These are phyloP conservation scores for Diplodia mutila DNA, from an alignment of 2,329 filamentous ascomycete genomes.

Conservation along the genomic window DNA sequence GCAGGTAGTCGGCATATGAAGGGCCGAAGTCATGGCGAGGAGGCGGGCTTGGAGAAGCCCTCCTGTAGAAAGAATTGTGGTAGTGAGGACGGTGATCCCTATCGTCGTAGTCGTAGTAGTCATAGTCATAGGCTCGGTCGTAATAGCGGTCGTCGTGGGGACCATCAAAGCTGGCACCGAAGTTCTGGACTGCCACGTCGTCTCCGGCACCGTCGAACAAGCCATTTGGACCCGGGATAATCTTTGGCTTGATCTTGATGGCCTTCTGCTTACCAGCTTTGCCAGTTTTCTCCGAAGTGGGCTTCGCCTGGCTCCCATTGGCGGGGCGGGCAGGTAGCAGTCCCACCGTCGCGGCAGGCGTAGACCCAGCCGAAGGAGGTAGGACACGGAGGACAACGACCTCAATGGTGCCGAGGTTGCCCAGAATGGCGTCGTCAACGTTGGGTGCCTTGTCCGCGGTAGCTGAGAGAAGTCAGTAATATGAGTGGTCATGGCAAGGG, in stretches of 20 bases:
- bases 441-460: constrained; percentile 43
- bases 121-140: not conserved
- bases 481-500: not conserved
- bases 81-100: not conserved
- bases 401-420: constrained; percentile 53
- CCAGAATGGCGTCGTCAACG: constrained; percentile 34
- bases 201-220: constrained; percentile 2
- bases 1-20: constrained; percentile 4
- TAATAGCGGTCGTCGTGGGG: not conserved
- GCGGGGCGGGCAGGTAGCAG: not conserved
- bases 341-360: not conserved
- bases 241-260: not conserved
- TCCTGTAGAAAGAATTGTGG: not conserved
- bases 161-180: constrained; percentile 8
- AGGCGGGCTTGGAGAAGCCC: not conserved
- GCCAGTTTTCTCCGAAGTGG: no score
- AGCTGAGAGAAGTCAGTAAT: not conserved
- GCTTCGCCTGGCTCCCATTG: not conserved
- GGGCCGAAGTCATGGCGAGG: not conserved
- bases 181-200: not conserved
- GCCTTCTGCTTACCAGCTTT: not conserved
- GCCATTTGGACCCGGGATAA: not conserved
- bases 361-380: constrained; percentile 26
- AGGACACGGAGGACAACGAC: constrained; percentile 52
- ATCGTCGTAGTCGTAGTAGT: not conserved